Base-by-base conservation (phyloP, 257 asterid genomes). In the Solanum virginianum region DNA sequence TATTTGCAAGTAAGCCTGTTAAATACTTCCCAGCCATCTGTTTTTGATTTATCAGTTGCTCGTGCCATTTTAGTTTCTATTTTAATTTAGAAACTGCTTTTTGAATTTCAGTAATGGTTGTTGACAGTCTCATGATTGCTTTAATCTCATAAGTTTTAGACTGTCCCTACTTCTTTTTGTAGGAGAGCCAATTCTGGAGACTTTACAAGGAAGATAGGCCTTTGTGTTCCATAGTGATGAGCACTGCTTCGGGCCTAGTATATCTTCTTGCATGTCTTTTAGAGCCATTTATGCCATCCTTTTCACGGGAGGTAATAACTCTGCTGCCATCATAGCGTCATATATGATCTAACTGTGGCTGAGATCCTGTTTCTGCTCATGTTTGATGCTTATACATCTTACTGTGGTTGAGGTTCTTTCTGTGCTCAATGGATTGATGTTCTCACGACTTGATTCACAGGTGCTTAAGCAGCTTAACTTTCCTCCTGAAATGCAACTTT, bases 271-370 rank as follows among this genome's bases (percentile, higher is more conserved):
- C 98, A 57, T 92, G 94, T 84, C 95, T 96, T 86, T 88, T 96
- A 84, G 98, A 96, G 85, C 99, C 99, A 80, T 96, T 91, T 90
- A 96, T 96, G 91, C 98, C 99, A 8, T 95, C 99, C 16, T 93
- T 96, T 87, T 89, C 98, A 45, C 80, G 83, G n/a, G 97, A 94
- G 98, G 98, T 95, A 89, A 91, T 77, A 32, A 32, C 32, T 68
- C 81, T 51, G 60, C 29, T 66, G 16, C 29, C 65, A 66, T 63
- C 36, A 77, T 51, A 10, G 47, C 16, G 16, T 51, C 81, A 49
- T 70, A 36, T 36, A 17, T 51, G 60, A 49, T 70, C 8, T 17
- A 17, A 47, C 81, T 74, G 60, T 74, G 43, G 60, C 60, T 47
- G 18, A 14, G 43, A 12, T 47, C 18, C 56, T 8, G 20, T 72